These are phyloP conservation scores for Cnidoscolus chayamansa DNA, from an alignment of 441 rosid species.

Conservation along the genomic window DNA sequence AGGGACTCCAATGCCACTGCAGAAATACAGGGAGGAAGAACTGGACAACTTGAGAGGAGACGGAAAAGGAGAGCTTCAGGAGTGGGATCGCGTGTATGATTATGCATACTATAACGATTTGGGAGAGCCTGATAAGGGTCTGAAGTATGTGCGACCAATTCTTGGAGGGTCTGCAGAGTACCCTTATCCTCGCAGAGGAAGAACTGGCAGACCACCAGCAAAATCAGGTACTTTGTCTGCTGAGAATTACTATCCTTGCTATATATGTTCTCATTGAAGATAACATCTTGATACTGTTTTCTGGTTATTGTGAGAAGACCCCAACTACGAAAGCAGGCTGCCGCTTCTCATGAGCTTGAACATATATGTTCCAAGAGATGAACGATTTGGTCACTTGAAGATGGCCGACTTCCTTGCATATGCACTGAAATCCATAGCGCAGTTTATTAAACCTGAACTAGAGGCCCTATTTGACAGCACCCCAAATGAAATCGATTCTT, in stretches of 20 bases:
- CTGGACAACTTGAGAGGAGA: conserved; percentile 58
- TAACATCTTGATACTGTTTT: neutral
- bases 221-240: conserved; percentile 32
- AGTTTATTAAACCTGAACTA: conserved; percentile 48
- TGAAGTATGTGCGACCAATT: conserved; percentile 46
- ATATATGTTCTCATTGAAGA: neutral
- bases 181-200: conserved; percentile 86
- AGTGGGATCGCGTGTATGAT: conserved; percentile 73
- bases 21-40: conserved; percentile 61
- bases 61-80: conserved; percentile 48
- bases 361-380: conserved; percentile 70
- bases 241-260: neutral
- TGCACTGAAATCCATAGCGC: conserved; percentile 48
- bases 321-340: conserved; percentile 48
- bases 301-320: conserved; percentile 39
- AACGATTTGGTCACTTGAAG: conserved; percentile 68
- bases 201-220: conserved; percentile 60
- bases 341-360: conserved; percentile 43
- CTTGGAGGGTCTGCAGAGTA: conserved; percentile 69
- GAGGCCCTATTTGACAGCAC: conserved; percentile 44
- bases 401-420: conserved; percentile 63
- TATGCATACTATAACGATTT: conserved; percentile 74
- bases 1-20: conserved; percentile 50
- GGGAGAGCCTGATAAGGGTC: conserved; percentile 48
- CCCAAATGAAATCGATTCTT: conserved; percentile 58